These are phyloP conservation scores for Lactifluus echinatus DNA, from an alignment of 768 basidiomycete species.

Conservation along the genomic window DNA sequence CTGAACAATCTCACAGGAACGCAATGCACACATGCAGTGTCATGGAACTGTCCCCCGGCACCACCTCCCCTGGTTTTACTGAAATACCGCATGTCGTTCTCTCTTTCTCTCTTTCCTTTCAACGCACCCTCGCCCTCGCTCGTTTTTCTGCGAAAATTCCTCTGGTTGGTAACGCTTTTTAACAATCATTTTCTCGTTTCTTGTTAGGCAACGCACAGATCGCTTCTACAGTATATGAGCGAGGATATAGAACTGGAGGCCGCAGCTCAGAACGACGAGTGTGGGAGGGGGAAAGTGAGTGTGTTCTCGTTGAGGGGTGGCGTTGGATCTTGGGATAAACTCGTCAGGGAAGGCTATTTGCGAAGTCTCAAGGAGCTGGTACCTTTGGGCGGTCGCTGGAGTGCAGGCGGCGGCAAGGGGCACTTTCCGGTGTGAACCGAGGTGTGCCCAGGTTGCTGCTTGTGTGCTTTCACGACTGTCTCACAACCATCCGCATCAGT, in stretches of 20 bases:
- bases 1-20: neutral
- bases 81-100: neutral
- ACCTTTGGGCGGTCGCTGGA: constrained; percentile 18
- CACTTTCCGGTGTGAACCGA: constrained; percentile 24
- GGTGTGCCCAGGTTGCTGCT: constrained; percentile 24
- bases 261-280: constrained; percentile 41
- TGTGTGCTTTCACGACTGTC: neutral
- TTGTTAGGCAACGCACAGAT: constrained; percentile 61
- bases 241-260: constrained; percentile 32
- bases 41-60: too few species aligned
- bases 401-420: constrained; percentile 22
- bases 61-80: too few species aligned
- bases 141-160: too few species aligned
- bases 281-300: constrained; percentile 41
- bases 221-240: constrained; percentile 80
- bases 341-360: neutral
- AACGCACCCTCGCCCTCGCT: neutral
- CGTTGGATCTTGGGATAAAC: constrained; percentile 24
- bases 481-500: constrained; percentile 31
- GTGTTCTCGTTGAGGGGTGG: constrained; percentile 34
- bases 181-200: neutral
- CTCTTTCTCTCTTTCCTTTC: neutral
- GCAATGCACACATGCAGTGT: too few species aligned
- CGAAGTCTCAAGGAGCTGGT: neutral
- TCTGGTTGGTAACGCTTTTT: too few species aligned